These are phyloP conservation scores for Xylaria digitata DNA, from an alignment of 2,329 filamentous ascomycete genomes.

Conservation along the genomic window DNA sequence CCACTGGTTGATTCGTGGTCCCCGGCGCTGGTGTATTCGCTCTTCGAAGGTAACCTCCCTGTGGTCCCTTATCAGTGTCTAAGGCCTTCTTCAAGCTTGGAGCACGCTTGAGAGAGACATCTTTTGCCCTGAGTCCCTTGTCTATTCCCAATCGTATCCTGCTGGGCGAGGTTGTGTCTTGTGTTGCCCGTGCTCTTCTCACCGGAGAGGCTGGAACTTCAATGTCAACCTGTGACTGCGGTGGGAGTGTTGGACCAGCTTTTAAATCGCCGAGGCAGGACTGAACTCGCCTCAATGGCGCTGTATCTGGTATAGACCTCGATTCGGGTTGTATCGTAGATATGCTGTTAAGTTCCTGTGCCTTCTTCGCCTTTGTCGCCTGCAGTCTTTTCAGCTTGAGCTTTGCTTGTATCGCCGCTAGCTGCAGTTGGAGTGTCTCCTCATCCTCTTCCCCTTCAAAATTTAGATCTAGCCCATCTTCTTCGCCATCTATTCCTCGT, in stretches of 20 bases:
- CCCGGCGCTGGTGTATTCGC: constrained; percentile 54
- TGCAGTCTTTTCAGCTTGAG: constrained; percentile 89
- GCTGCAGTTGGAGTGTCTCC: constrained; percentile 85
- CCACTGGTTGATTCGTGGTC: constrained; percentile 22
- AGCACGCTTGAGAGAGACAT: constrained; percentile 85
- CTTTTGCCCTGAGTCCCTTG: constrained; percentile 82
- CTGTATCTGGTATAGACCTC: constrained; percentile 37
- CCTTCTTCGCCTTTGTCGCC: constrained; percentile 64
- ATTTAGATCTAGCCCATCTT: constrained; percentile 52
- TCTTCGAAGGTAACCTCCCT: constrained; percentile 58
- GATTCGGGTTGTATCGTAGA: constrained; percentile 33
- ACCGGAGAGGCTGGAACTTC: constrained; percentile 84
- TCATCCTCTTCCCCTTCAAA: constrained; percentile 71
- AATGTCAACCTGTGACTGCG: constrained; percentile 57
- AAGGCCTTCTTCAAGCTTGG: constrained; percentile 58
- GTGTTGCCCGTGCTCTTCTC: constrained; percentile 62
- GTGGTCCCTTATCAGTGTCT: constrained; percentile 47
- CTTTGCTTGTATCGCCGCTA: constrained; percentile 89
- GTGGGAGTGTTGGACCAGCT: constrained; percentile 38
- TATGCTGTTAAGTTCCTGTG: constrained; percentile 37
- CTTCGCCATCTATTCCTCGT: constrained; percentile 33
- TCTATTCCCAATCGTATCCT: constrained; percentile 87
- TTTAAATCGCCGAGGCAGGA: constrained; percentile 37
- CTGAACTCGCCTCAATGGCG: constrained; percentile 39
- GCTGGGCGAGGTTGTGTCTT: constrained; percentile 78